These are phyloP conservation scores for Cyanodermella asteris DNA, from an alignment of 2,329 filamentous ascomycete species.

Conservation along the genomic window DNA sequence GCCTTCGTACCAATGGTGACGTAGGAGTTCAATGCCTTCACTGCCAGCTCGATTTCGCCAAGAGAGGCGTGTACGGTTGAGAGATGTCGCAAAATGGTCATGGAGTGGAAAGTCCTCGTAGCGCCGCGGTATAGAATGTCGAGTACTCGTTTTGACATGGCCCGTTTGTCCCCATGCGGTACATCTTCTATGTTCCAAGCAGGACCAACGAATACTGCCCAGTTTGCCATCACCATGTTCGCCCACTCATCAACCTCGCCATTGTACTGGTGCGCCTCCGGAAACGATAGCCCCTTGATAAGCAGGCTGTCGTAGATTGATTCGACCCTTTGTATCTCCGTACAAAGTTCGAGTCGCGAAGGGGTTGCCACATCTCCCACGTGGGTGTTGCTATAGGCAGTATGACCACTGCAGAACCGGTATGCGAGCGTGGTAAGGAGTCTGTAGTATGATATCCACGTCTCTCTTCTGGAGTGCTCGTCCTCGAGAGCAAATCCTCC, in stretches of 20 bases:
- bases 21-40: constrained; percentile 83
- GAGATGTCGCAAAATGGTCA: constrained; percentile 61
- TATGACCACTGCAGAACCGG: too few relatives aligned
- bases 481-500: too few relatives aligned
- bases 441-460: too few relatives aligned
- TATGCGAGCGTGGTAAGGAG: too few relatives aligned
- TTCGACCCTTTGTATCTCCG: constrained; percentile 60
- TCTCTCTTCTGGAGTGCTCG: too few relatives aligned
- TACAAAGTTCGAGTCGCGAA: background rate
- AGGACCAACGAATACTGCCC: constrained; percentile 58
- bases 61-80: constrained; percentile 74
- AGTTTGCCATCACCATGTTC: constrained; percentile 60
- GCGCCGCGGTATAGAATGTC: constrained; percentile 80
- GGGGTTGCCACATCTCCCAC: too few relatives aligned
- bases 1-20: constrained; percentile 68
- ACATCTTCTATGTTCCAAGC: constrained; percentile 65
- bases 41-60: constrained; percentile 77
- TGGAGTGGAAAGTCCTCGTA: constrained; percentile 88
- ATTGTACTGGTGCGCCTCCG: constrained; percentile 58
- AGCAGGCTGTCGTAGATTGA: constrained; percentile 57
- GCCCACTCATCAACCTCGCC: constrained; percentile 66
- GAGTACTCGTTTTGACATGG: constrained; percentile 52
- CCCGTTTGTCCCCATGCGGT: constrained; percentile 57
- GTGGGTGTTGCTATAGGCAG: too few relatives aligned
- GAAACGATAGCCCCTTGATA: constrained; percentile 60